Evolutionary conservation across 371 early-diverging fungal genomes (phyloP), one percentile per base, ranked within the genome.

Genomic region (Mortierella sp.): DNA sequence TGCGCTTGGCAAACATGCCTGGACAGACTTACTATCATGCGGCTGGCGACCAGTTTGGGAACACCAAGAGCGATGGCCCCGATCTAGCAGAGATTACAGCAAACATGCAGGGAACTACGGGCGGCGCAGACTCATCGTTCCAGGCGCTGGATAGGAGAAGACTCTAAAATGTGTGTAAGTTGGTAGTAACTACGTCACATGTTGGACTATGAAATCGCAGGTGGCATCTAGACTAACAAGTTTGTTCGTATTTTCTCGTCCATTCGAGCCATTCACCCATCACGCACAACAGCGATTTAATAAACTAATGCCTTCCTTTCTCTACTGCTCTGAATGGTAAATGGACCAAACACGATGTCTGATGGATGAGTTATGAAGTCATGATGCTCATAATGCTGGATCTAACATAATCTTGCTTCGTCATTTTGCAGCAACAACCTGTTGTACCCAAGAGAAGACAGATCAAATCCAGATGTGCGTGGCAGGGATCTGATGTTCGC

Each of bases 381-480:
- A n/a, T n/a, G n/a, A n/a, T 46, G 30, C 17, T 12, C 24, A 12
- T 34, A 4, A 14, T 14, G 37, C 37, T 34, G 37, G 37, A 34
- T 34, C 37, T 34, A 34, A 34, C 37, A 11, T 14, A 14, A 34
- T 14, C 37, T 4, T 34, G 37, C 37, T 34, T 34, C 37, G 1
- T n/a, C n/a, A n/a, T n/a, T n/a, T n/a, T n/a, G 11, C 32, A 89
- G 99, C 86, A 93, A 93, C 87, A 98, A 99, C 78, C 85, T 98
- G 86, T 83, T 99, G 64, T 98, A 99, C 83, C 99, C 99, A 37
- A 89, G 93, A 82, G 97, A 97, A 81, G 97, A 99, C 70, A 83
- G 87, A 42, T 72, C 60, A 11, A 59, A 64, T 50, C 73, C 73
- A 19, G 69, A 69, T 48, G 64, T 69, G 2, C 48, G 47, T 7